A percentile compares a stretch with the other conserved stretches of the same genome.
Conservation (phyloP, 306 rosid genomes). For the Prunus mume region DNA sequence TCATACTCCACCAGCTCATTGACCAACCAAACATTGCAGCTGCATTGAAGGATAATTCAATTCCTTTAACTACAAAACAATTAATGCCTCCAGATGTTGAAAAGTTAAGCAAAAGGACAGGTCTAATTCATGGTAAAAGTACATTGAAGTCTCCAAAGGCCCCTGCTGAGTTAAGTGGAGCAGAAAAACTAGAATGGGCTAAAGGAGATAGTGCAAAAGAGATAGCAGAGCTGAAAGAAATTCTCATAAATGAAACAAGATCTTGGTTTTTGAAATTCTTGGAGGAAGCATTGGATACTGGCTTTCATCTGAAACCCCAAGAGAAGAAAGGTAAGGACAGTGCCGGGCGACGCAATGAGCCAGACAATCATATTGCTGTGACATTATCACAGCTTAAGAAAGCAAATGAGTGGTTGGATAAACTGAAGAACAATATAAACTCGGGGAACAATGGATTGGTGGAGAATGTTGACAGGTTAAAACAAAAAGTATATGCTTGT, state of each 20-base stretch:
- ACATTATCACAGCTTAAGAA: conserved; percentile 77
- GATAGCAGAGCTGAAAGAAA: conserved; percentile 51
- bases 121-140: conserved; percentile 31
- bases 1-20: conserved; percentile 60
- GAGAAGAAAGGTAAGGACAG: conserved; percentile 61
- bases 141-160: conserved; percentile 42
- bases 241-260: conserved; percentile 63
- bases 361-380: conserved; percentile 64
- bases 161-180: conserved; percentile 35
- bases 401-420: conserved; percentile 91
- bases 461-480: conserved; percentile 62
- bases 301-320: conserved; percentile 46
- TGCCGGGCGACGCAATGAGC: conserved; percentile 45
- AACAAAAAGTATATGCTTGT: conserved; percentile 69
- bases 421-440: conserved; percentile 39
- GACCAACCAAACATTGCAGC: conserved; percentile 46
- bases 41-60: conserved; percentile 48
- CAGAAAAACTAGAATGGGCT: conserved; percentile 85
- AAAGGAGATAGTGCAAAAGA: conserved; percentile 60
- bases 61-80: conserved; percentile 32
- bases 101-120: conserved; percentile 42
- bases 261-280: conserved; percentile 85
- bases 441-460: conserved; percentile 35
- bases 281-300: conserved; percentile 67
- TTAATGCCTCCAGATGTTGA: conserved; percentile 39